Conservation (phyloP, 2,329 filamentous ascomycete genomes). For the Arthrobotrys iridis region DNA sequence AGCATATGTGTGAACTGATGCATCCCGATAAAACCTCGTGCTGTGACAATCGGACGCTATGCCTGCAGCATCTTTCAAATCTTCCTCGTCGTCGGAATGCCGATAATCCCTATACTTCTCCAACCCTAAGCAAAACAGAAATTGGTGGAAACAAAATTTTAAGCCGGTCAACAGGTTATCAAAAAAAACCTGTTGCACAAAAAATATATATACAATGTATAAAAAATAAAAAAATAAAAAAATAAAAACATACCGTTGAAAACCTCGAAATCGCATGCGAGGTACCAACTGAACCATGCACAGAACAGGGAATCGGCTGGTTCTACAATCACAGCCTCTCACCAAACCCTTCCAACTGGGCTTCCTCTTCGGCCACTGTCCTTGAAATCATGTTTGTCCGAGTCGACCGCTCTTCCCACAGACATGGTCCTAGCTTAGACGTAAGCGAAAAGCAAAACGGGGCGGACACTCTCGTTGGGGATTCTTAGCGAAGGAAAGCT, state of each 20-base stretch:
- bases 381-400: not conserved
- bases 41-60: conserved; percentile 19
- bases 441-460: conserved; percentile 30
- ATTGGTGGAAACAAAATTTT: no score
- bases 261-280: conserved; percentile 40
- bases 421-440: conserved; percentile 7
- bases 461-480: no score
- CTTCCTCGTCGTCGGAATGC: conserved; percentile 15
- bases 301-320: conserved; percentile 26
- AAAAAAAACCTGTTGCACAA: not conserved
- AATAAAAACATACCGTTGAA: not conserved
- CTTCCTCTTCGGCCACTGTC: conserved; percentile 35
- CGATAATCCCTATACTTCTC: conserved; percentile 18
- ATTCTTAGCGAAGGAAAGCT: no score
- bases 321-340: not conserved
- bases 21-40: not conserved
- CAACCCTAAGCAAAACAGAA: conserved; percentile 1
- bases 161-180: not conserved
- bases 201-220: not conserved
- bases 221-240: not conserved
- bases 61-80: conserved; percentile 12
- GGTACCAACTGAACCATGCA: conserved; percentile 36
- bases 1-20: not conserved
- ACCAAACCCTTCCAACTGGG: not conserved
- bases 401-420: not conserved